Base-by-base conservation (phyloP, 2,329 filamentous ascomycete genomes). In the Fusarium caatingaense region DNA sequence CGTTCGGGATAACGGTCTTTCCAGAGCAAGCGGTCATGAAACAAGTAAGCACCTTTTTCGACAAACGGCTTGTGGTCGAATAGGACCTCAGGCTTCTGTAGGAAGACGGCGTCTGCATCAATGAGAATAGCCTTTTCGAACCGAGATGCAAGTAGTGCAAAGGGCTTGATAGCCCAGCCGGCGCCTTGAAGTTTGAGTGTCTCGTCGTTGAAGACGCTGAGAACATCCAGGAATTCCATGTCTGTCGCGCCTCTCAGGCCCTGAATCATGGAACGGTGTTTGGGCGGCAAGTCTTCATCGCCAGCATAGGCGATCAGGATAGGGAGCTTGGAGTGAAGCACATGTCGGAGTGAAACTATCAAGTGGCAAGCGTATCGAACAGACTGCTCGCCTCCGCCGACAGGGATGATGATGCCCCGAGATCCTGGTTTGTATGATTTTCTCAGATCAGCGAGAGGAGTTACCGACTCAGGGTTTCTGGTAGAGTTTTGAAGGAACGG, bases 161-260 rank as follows among this genome's bases (percentile, higher is more conserved):
- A 83, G 1, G 78, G 67, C 55, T 83, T 82, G 56, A 81, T 78
- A 12, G 81, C 80, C 79, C 80, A 82, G 2, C 75, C 75, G 2
- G 75, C 76, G 2, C 74, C 60, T n/a, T 61, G 55, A 3, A 80
- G 71, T 8, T 72, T 69, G 44, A 80, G 30, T 4, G 73, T 75
- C 1, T 55, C 32, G 34, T 81, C 77, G 27, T 79, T 72, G 50
- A 81, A 79, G 1, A 80, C 72, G 0, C 64, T 64, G 11, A 74
- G 51, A 6, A 81, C 70, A 53, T 81, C 74, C 10, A 80, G 32
- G 23, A 80, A 80, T 15, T 75, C 70, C 3, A 79, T 47, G 3
- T 72, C 53, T 2, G 16, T 51, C 4, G 54, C 55, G 1, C 69
- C 68, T 4, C 71, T 64, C 0, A 74, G 50, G 0, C 20, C 21